Evolutionary conservation across 805 yeast genomes (phyloP).

Genomic region (Candida maris): DNA sequence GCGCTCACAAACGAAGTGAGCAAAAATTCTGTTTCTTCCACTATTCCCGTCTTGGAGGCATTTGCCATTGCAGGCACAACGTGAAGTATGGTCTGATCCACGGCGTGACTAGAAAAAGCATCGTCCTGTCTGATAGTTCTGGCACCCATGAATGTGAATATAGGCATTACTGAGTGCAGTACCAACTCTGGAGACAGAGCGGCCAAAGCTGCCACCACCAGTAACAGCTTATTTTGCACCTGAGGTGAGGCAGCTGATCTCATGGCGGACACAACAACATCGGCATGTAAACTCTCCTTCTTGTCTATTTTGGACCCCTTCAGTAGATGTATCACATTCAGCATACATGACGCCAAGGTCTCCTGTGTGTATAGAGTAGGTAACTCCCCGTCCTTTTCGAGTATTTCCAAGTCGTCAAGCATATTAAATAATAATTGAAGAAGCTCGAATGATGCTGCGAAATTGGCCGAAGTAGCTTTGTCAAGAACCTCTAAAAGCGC

Average conservation of each 20-base stretch:
- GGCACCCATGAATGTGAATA: conserved; percentile 98
- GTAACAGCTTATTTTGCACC: conserved; percentile 81
- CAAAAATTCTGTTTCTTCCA: conserved; percentile 75
- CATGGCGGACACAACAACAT: conserved; percentile 84
- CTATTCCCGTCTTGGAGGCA: conserved; percentile 40
- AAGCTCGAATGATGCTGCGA: conserved; percentile 34
- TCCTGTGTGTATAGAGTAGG: conserved; percentile 93
- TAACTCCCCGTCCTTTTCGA: conserved; percentile 86
- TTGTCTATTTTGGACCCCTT: conserved; percentile 36
- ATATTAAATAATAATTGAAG: conserved; percentile 48
- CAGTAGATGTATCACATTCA: conserved; percentile 57
- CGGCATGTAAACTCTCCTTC: conserved; percentile 71
- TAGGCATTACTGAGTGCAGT: conserved; percentile 97
- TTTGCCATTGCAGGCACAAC: conserved; percentile 86
- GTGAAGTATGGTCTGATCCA: conserved; percentile 83
- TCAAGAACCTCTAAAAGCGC: conserved; percentile 78
- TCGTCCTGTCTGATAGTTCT: conserved; percentile 96
- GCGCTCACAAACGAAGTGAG: conserved; percentile 91
- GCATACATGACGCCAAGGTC: conserved; percentile 81
- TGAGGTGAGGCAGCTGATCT: conserved; percentile 89
- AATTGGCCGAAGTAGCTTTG: conserved; percentile 27
- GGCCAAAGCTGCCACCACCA: conserved; percentile 86
- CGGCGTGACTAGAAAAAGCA: conserved; percentile 87
- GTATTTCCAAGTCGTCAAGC: conserved; percentile 71
- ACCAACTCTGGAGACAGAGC: conserved; percentile 86